Percentiles rank a stretch among this genome's conserved stretches.
These are phyloP conservation scores for Pinus taeda DNA, from an alignment of 75 land plant species.

Conservation along the genomic window DNA sequence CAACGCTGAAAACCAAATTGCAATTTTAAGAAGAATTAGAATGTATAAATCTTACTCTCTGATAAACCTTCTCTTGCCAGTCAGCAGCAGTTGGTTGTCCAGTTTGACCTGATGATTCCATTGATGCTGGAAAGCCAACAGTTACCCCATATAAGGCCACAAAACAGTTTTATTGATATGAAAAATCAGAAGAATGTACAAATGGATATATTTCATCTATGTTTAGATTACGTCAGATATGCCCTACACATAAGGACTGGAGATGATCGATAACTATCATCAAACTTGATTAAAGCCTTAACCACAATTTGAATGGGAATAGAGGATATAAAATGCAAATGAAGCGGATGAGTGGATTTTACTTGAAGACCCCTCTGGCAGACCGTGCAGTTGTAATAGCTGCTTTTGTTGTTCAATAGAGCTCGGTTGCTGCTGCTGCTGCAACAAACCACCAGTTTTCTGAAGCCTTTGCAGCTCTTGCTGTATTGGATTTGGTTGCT, in stretches of 20 bases:
- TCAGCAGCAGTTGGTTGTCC: no score
- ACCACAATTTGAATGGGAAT: not conserved
- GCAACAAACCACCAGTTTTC: not conserved
- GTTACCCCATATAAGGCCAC: no score
- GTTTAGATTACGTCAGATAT: not conserved
- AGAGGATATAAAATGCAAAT: slow-evolving; percentile 2
- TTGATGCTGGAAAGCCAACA: no score
- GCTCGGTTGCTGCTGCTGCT: not conserved
- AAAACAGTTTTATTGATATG: no score
- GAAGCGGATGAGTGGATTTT: not conserved
- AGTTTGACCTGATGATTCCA: no score
- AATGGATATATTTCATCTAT: not conserved
- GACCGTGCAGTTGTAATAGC: not conserved
- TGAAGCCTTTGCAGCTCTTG: slow-evolving; percentile 1
- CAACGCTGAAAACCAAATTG: no score
- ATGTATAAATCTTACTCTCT: no score
- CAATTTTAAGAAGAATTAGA: no score
- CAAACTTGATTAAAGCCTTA: not conserved
- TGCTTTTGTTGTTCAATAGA: not conserved
- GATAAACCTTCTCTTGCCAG: no score
- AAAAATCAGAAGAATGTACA: not conserved
- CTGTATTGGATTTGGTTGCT: not conserved
- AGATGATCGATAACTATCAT: not conserved
- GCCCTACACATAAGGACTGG: not conserved
- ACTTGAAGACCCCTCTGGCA: not conserved